phyloP scores from a whole-genome alignment of 768 basidiomycete species.

The Coprinopsis marcescibilis region DNA sequence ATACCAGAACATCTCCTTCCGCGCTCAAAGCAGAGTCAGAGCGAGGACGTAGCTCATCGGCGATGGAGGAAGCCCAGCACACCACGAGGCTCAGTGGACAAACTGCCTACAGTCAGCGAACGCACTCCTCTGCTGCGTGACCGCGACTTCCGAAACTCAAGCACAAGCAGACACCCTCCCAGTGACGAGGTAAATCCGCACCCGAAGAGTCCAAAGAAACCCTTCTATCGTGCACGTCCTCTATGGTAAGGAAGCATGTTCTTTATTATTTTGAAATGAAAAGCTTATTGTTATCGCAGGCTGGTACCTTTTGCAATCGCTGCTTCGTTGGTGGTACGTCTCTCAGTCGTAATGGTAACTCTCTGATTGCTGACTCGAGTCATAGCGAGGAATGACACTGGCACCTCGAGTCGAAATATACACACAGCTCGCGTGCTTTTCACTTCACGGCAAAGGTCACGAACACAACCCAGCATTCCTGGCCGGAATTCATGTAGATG shows the following conservation, averaged over 20 bases:
- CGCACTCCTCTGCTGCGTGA: slow-evolving; percentile 13
- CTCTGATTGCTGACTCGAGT: slow-evolving; percentile 11
- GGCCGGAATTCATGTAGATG: not conserved
- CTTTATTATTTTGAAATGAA: not conserved
- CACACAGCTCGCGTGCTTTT: slow-evolving; percentile 70
- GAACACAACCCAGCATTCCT: slow-evolving; percentile 8
- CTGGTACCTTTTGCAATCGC: slow-evolving; percentile 71
- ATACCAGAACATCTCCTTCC: not conserved
- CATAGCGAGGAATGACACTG: slow-evolving; percentile 80
- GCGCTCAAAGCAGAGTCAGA: not conserved
- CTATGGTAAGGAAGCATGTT: slow-evolving; percentile 38
- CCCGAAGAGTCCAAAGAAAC: slow-evolving; percentile 31
- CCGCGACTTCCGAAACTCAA: not conserved
- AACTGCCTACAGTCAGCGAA: slow-evolving; percentile 10
- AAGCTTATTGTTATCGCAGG: slow-evolving; percentile 34
- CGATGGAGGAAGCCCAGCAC: slow-evolving; percentile 6
- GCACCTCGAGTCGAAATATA: slow-evolving; percentile 78
- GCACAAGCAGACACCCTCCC: not conserved
- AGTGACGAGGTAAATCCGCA: not conserved
- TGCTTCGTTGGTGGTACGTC: slow-evolving; percentile 59
- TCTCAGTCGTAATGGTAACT: not conserved
- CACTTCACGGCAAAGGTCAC: slow-evolving; percentile 31
- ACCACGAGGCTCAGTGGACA: not conserved
- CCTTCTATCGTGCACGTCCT: slow-evolving; percentile 47
- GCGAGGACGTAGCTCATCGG: slow-evolving; percentile 5